A percentile compares a stretch with the other conserved stretches of the same genome.
phyloP scores from a whole-genome alignment of 495 filamentous ascomycete species.

The Geoglossum glabrum region DNA sequence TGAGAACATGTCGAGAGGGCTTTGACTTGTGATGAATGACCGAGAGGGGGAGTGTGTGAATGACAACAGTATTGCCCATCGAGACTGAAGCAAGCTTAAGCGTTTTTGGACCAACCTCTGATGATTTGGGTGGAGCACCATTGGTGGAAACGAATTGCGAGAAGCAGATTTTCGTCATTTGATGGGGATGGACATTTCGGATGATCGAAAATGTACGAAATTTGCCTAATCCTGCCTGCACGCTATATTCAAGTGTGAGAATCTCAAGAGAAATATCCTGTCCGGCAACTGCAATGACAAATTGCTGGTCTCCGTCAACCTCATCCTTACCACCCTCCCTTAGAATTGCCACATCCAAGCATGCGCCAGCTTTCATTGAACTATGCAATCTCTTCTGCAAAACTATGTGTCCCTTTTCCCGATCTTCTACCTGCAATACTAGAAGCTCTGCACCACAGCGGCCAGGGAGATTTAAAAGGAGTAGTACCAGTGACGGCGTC shows the following conservation, averaged over 20 bases:
- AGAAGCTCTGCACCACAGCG: constrained; percentile 48
- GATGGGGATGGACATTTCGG: constrained; percentile 54
- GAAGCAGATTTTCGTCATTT: constrained; percentile 71
- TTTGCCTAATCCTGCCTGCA: constrained; percentile 27
- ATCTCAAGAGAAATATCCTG: constrained; percentile 65
- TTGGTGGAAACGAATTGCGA: constrained; percentile 43
- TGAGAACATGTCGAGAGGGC: constrained; percentile 48
- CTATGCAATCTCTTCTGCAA: constrained; percentile 33
- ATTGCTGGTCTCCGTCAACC: constrained; percentile 38
- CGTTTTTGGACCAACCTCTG: constrained; percentile 31
- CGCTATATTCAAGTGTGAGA: constrained; percentile 45
- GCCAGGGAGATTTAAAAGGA: constrained; percentile 24
- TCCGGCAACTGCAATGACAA: constrained; percentile 61
- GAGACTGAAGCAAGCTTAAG: constrained; percentile 71
- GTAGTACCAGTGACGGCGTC: constrained; percentile 10
- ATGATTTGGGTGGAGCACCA: constrained; percentile 20
- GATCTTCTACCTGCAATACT: constrained; percentile 27
- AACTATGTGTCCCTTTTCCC: constrained; percentile 21
- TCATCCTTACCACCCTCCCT: constrained; percentile 17
- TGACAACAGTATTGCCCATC: constrained; percentile 65
- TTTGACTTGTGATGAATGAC: constrained; percentile 15
- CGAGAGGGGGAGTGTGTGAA: constrained; percentile 63
- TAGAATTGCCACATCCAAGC: constrained; percentile 36
- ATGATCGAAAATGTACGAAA: constrained; percentile 43
- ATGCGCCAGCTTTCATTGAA: constrained; percentile 42